phyloP scores from a whole-genome alignment of 495 filamentous ascomycete genomes.

The Oleoguttula mirabilis region DNA sequence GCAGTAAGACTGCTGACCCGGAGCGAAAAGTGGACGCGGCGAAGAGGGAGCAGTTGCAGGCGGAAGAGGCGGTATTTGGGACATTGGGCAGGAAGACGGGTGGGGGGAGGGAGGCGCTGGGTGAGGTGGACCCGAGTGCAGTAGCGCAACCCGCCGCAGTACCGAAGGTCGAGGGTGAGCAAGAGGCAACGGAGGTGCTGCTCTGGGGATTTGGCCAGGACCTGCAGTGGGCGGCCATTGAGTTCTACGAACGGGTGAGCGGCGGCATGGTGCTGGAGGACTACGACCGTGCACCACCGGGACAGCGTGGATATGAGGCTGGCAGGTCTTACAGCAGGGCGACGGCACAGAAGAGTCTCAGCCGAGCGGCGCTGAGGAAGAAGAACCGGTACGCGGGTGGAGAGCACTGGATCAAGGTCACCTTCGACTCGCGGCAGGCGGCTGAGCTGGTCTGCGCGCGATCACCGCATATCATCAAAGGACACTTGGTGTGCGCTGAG shows the following conservation, averaged over 20 bases:
- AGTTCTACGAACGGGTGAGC: conserved; percentile 66
- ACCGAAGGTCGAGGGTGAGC: conserved; percentile 17
- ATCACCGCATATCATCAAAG: conserved; percentile 66
- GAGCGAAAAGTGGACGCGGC: conserved; percentile 35
- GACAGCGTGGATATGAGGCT: conserved; percentile 42
- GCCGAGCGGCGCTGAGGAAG: conserved; percentile 57
- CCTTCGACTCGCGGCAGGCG: conserved; percentile 69
- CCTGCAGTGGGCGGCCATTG: conserved; percentile 72
- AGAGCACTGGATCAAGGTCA: conserved; percentile 84
- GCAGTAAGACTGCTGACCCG: conserved; percentile 44
- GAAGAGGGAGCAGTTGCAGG: conserved; percentile 6
- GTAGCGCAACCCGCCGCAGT: conserved; percentile 10
- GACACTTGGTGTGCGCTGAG: conserved; percentile 67
- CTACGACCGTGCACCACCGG: conserved; percentile 64
- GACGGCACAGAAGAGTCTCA: conserved; percentile 45
- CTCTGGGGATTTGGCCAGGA: conserved; percentile 67
- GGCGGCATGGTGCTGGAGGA: conserved; percentile 74
- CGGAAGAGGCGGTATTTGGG: conserved; percentile 20
- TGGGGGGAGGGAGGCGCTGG: conserved; percentile 5
- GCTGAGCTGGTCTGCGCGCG: conserved; percentile 63
- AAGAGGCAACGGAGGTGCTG: conserved; percentile 67
- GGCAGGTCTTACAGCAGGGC: conserved; percentile 15
- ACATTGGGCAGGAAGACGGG: conserved; percentile 11
- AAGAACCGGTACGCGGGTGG: conserved; percentile 66
- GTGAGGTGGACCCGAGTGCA: conserved; percentile 26